A percentile compares a stretch with the other conserved stretches of the same genome.
Evolutionary conservation across 2,329 filamentous ascomycete genomes (phyloP).

Genomic region (Lanzia echinophila): DNA sequence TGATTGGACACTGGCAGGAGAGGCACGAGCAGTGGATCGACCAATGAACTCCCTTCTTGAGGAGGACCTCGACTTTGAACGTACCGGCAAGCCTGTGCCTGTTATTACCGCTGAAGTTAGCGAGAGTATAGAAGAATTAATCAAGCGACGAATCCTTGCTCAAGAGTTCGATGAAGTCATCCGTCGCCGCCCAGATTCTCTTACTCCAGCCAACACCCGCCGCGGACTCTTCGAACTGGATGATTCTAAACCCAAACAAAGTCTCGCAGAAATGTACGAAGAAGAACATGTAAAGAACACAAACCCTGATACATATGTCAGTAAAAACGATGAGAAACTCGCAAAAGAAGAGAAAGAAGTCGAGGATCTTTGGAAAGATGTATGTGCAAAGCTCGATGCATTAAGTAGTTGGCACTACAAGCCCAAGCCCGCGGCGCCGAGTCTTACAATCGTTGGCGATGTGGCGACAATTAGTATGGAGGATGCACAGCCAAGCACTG

Average conservation of each 20-base stretch:
- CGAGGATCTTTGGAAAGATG: constrained; percentile 71
- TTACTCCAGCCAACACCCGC: constrained; percentile 53
- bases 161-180: constrained; percentile 90
- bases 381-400: constrained; percentile 75
- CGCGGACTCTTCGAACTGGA: constrained; percentile 68
- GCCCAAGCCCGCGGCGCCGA: constrained; percentile 75
- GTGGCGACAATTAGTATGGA: constrained; percentile 92
- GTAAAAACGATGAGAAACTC: constrained; percentile 74
- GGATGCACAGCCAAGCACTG: constrained; percentile 82
- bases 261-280: constrained; percentile 89
- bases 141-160: constrained; percentile 86
- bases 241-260: constrained; percentile 79
- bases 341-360: constrained; percentile 79
- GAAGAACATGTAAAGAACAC: constrained; percentile 76
- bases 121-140: constrained; percentile 85
- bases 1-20: constrained; percentile 83
- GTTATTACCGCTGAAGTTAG: constrained; percentile 88
- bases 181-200: constrained; percentile 69
- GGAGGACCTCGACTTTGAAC: constrained; percentile 92
- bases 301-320: constrained; percentile 73
- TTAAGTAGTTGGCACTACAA: constrained; percentile 94
- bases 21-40: constrained; percentile 74
- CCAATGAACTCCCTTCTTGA: constrained; percentile 90
- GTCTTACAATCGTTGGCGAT: constrained; percentile 80
- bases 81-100: constrained; percentile 87